A percentile compares a stretch with the other conserved stretches of the same genome.
Evolutionary conservation across 202 grass and related monocot genomes (phyloP).

Genomic region (Saccharum hybrid): DNA sequence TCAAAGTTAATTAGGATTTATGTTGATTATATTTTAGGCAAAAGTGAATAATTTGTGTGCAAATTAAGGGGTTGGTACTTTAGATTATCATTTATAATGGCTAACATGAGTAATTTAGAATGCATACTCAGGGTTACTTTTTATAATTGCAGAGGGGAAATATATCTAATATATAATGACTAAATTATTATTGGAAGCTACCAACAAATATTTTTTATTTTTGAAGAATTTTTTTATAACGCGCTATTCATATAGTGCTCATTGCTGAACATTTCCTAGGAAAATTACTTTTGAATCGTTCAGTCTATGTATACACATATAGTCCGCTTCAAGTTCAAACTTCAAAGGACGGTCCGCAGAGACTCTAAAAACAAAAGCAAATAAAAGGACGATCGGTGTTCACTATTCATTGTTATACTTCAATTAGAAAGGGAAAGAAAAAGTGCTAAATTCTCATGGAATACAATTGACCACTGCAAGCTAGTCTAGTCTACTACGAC

Average conservation of each 20-base stretch:
- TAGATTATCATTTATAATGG: too few species aligned
- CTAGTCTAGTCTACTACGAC: background rate
- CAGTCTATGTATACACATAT: background rate
- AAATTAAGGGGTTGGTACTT: too few species aligned
- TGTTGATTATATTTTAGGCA: background rate
- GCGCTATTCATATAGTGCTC: background rate
- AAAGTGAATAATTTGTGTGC: background rate
- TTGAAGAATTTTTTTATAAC: too few species aligned
- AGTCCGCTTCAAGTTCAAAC: background rate
- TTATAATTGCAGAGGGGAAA: background rate
- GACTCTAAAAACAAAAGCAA: background rate
- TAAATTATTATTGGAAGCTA: background rate
- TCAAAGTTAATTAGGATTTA: too few species aligned
- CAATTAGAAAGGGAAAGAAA: background rate
- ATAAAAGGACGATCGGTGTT: background rate
- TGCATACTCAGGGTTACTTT: too few species aligned
- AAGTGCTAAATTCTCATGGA: conserved; percentile 3
- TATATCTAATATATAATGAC: background rate
- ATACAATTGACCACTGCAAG: conserved; percentile 15
- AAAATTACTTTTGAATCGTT: background rate
- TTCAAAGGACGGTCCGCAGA: background rate
- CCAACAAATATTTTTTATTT: background rate
- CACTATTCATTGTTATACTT: background rate
- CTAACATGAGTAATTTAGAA: too few species aligned
- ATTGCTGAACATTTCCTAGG: background rate